Evolutionary conservation across 768 basidiomycete genomes (phyloP).

Genomic region (Podaxis sp.): DNA sequence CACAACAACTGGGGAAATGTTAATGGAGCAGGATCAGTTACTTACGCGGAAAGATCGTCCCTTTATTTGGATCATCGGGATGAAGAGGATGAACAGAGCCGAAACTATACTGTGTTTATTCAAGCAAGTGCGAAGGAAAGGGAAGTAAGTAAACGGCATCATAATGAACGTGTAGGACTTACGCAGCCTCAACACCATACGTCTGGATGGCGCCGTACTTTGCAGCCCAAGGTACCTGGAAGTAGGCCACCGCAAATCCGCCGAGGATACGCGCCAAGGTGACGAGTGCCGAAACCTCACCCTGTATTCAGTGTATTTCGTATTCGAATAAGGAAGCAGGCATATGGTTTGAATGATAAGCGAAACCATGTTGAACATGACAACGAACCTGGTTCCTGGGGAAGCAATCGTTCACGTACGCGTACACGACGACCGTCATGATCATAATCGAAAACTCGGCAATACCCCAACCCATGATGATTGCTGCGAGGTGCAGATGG

Average conservation of each 20-base stretch:
- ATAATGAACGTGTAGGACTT: conserved; percentile 20
- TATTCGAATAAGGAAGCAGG: not conserved
- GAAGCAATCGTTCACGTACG: conserved; percentile 31
- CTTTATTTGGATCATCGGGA: conserved; percentile 46
- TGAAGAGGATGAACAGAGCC: conserved; percentile 47
- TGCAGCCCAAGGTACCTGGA: conserved; percentile 57
- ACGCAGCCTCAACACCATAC: conserved; percentile 57
- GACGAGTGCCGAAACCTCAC: conserved; percentile 56
- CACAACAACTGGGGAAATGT: no score
- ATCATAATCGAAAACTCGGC: conserved; percentile 50
- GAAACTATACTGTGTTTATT: conserved; percentile 37
- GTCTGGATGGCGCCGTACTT: conserved; percentile 54
- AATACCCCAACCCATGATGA: conserved; percentile 64
- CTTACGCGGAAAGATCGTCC: conserved; percentile 3
- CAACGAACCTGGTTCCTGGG: conserved; percentile 28
- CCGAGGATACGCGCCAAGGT: conserved; percentile 51
- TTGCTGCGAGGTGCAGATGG: conserved; percentile 42
- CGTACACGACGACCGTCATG: conserved; percentile 51
- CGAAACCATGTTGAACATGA: not conserved
- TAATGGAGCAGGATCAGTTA: not conserved
- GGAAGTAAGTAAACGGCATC: not conserved
- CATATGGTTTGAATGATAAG: not conserved
- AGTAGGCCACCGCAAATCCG: conserved; percentile 61
- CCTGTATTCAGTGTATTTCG: conserved; percentile 27
- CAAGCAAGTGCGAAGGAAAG: not conserved